A percentile compares a stretch with the other conserved stretches of the same genome.
These are phyloP conservation scores for Turritis glabra DNA, from an alignment of 345 rosid genomes.

Conservation along the genomic window DNA sequence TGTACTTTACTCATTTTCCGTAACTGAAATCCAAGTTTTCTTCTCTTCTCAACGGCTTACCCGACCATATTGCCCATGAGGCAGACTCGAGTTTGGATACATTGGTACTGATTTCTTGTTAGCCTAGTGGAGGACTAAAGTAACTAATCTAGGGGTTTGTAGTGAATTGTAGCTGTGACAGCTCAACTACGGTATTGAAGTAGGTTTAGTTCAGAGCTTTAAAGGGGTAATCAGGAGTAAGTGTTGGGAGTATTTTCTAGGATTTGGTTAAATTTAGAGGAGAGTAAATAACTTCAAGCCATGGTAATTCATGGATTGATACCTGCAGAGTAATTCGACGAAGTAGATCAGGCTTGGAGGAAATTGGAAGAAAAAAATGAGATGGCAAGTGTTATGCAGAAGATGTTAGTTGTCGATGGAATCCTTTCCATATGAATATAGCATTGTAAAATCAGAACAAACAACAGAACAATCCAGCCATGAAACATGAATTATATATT, in stretches of 20 bases:
- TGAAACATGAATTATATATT: conserved; percentile 19
- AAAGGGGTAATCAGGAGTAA: not conserved
- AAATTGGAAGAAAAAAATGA: not conserved
- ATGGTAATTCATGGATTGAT: not conserved
- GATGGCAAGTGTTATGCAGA: not conserved
- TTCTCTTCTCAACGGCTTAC: not conserved
- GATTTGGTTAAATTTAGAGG: not conserved
- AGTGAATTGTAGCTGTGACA: not conserved
- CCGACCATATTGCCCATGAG: not conserved
- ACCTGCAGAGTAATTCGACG: not conserved
- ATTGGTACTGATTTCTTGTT: conserved; percentile 2
- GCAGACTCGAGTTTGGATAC: not conserved
- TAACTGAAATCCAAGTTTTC: not conserved
- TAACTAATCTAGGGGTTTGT: conserved; percentile 3
- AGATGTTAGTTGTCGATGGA: not conserved
- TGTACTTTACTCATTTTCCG: conserved; percentile 9
- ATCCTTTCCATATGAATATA: conserved; percentile 7
- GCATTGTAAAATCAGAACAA: conserved; percentile 6
- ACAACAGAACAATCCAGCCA: conserved; percentile 9
- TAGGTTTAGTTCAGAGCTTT: not conserved
- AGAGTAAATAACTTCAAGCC: not conserved
- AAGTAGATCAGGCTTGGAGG: not conserved
- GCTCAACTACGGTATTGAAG: not conserved
- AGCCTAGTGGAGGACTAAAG: not conserved
- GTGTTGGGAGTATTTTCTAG: not conserved